Percentiles rank a stretch among this genome's conserved stretches.
phyloP scores from a whole-genome alignment of 1,139 yeast genomes.

The Eremothecium coryli region DNA sequence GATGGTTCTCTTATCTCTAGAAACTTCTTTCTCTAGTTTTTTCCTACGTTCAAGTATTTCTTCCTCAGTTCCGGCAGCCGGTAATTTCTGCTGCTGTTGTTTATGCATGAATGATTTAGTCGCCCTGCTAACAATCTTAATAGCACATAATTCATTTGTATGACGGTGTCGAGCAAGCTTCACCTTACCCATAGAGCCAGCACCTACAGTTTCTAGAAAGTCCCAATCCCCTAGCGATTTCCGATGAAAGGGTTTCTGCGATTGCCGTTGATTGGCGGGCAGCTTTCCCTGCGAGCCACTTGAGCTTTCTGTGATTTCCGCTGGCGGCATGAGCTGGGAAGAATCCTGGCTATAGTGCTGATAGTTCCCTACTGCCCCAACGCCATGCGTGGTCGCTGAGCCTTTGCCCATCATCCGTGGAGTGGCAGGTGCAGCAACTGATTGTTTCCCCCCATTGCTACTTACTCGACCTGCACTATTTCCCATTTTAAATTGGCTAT shows the following conservation, averaged over 20 bases:
- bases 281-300: conserved; percentile 1
- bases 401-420: conserved; percentile 65
- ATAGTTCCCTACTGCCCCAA: conserved; percentile 20
- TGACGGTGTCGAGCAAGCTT: conserved; percentile 80
- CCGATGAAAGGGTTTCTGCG: conserved; percentile 59
- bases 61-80: conserved; percentile 48
- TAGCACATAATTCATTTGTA: conserved; percentile 80
- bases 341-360: conserved; percentile 11
- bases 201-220: conserved; percentile 89
- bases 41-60: conserved; percentile 57
- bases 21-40: conserved; percentile 76
- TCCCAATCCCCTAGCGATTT: conserved; percentile 96
- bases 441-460: conserved; percentile 10
- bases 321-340: conserved; percentile 12
- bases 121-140: conserved; percentile 74
- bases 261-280: conserved; percentile 4
- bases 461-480: conserved; percentile 8
- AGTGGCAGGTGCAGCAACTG: conserved; percentile 54
- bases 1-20: conserved; percentile 84
- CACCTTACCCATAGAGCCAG: conserved; percentile 99
- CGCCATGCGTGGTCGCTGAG: conserved; percentile 14
- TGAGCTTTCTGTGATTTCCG: conserved; percentile 12
- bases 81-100: conserved; percentile 59
- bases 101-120: conserved; percentile 69
- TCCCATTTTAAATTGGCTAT: conserved; percentile 27